Conservation (phyloP, 1,284 basidiomycete genomes). For the Cryptococcus sp. region DNA sequence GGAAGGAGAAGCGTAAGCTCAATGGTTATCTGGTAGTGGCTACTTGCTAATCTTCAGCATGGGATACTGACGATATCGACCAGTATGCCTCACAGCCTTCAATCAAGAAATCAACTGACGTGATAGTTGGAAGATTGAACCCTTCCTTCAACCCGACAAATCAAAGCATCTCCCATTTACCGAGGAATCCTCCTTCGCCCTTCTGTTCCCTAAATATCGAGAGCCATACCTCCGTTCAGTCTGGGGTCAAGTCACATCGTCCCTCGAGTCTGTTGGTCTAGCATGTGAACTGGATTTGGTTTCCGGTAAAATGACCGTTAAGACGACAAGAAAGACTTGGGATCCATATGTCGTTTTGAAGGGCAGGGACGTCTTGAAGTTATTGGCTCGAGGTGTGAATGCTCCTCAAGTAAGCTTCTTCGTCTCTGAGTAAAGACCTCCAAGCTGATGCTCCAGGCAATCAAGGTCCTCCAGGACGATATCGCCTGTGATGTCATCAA, state of each 20-base stretch:
- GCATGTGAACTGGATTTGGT: constrained; percentile 91
- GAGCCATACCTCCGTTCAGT: constrained; percentile 94
- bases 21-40: not conserved
- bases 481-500: constrained; percentile 97
- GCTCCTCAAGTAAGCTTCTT: constrained; percentile 47
- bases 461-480: constrained; percentile 85
- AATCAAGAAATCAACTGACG: constrained; percentile 28
- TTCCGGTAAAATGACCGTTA: constrained; percentile 95
- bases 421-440: not conserved
- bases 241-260: constrained; percentile 88
- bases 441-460: constrained; percentile 64
- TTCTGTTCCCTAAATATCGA: constrained; percentile 96
- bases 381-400: constrained; percentile 87
- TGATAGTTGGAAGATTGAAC: constrained; percentile 78
- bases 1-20: constrained; percentile 81
- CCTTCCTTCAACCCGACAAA: constrained; percentile 67
- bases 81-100: constrained; percentile 61
- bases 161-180: constrained; percentile 59
- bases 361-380: constrained; percentile 91
- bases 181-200: constrained; percentile 96
- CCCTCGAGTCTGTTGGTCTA: constrained; percentile 77
- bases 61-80: constrained; percentile 98
- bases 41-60: constrained; percentile 56
- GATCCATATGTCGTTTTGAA: constrained; percentile 97
- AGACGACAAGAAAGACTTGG: constrained; percentile 93